These are phyloP conservation scores for Pinus tabuliformis DNA, from an alignment of 75 land plant species.

Conservation along the genomic window DNA sequence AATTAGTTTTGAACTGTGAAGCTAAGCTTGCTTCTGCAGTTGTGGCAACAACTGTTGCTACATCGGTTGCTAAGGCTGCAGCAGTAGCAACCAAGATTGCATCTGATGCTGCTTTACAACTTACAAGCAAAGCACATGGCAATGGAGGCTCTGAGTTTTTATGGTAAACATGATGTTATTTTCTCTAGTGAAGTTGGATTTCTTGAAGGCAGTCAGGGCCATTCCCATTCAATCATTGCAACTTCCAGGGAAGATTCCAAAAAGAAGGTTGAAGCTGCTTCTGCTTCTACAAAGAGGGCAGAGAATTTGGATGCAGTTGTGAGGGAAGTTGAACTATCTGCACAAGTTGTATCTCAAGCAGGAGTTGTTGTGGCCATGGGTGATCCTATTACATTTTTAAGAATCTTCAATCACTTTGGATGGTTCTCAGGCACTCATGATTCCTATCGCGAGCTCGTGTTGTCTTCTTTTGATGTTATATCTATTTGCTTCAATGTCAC, in stretches of 20 bases:
- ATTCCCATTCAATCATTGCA: constrained; percentile 35
- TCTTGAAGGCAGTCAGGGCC: constrained; percentile 12
- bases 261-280: constrained; percentile 63
- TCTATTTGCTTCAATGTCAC: constrained; percentile 87
- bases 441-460: constrained; percentile 86
- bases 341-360: constrained; percentile 83
- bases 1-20: constrained; percentile 44
- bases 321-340: constrained; percentile 86
- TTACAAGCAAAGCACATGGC: constrained; percentile 63
- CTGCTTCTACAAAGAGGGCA: constrained; percentile 64
- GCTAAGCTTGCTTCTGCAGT: constrained; percentile 65
- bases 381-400: constrained; percentile 71
- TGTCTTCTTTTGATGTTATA: constrained; percentile 92
- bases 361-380: constrained; percentile 82
- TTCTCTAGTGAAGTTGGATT: constrained; percentile 3
- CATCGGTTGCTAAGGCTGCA: constrained; percentile 85
- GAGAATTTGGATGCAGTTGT: constrained; percentile 86
- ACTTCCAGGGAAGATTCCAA: constrained; percentile 61
- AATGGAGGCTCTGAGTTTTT: constrained; percentile 46
- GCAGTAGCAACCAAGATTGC: constrained; percentile 86
- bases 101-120: constrained; percentile 54
- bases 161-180: constrained; percentile 5
- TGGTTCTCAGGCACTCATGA: constrained; percentile 87
- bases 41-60: constrained; percentile 71
- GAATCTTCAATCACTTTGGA: constrained; percentile 85